Conservation (phyloP, 257 asterid genomes). For the Fraxinus excelsior region DNA sequence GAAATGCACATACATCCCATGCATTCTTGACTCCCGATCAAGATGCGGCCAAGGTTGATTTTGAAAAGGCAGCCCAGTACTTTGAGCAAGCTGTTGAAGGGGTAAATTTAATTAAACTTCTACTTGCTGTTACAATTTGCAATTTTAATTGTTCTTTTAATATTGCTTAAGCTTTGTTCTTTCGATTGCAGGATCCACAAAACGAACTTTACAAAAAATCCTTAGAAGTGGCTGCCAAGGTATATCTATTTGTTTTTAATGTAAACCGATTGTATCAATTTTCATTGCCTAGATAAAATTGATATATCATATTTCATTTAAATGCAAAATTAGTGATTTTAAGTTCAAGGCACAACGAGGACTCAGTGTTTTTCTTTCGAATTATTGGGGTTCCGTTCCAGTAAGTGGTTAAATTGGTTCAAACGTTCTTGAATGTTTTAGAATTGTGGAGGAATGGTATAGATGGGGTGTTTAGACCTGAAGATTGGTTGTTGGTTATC, state of each 20-base stretch:
- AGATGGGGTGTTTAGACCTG: neutral
- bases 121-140: neutral
- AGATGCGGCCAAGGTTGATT: conserved; percentile 60
- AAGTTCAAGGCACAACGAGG: neutral
- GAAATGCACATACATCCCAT: conserved; percentile 46
- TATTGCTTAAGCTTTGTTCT: neutral
- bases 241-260: conserved; percentile 20
- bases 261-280: conserved; percentile 1
- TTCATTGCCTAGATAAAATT: too few species aligned
- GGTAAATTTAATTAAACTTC: conserved; percentile 40
- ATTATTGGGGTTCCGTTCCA: neutral
- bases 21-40: conserved; percentile 35
- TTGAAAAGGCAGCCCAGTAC: conserved; percentile 59
- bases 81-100: conserved; percentile 69
- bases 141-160: neutral
- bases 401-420: neutral
- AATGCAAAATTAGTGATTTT: conserved; percentile 3
- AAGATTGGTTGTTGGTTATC: neutral
- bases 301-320: too few species aligned
- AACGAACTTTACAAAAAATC: conserved; percentile 84
- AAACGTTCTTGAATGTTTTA: neutral
- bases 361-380: neutral
- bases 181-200: conserved; percentile 66
- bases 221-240: conserved; percentile 80
- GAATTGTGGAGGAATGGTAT: neutral